Base-by-base conservation (phyloP, 805 yeast genomes). In the Zygotorulaspora sp. region DNA sequence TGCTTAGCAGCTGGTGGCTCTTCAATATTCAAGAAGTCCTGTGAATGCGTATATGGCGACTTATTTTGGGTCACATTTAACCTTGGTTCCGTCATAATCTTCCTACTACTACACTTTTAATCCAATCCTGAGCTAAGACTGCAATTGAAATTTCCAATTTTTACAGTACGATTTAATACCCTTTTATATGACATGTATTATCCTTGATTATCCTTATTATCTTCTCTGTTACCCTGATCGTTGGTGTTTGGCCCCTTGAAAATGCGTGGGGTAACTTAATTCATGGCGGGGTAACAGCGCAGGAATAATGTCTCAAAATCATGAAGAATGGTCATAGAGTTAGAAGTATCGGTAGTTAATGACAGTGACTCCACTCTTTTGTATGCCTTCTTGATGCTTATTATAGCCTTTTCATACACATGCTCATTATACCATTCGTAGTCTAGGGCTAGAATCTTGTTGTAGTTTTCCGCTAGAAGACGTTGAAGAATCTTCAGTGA, bases 1-100 rank as follows among this genome's bases (percentile, higher is more conserved):
- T 42, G 50, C 30, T 47, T 34, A 5, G 54, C 48, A 9, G 44
- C 38, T 7, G 58, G 58, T 17, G 58, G 47, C n/a, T 46, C 47
- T 12, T 51, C 53, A 14, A 53, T 15, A 18, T 47, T 39, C 14
- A 52, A 33, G 24, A 48, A 53, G 32, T 50, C 55, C 24, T 40
- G 40, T 17, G 49, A 43, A 16, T 38, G 32, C 8, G 41, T 34
- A 28, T 35, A 32, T 10, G 40, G 16, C 5, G 38, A 32, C 13
- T 32, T 17, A 17, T 25, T 38, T 11, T 29, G 32, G 2, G 22
- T 34, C 9, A 35, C 23, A 33, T 37, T 30, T 20, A 39, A 26
- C 32, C 24, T 36, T 17, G 41, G 26, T 23, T 17, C 30, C 28
- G 31, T 23, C n/a, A 22, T 26, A 14, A 12, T 25, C 14, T n/a